Evolutionary conservation across 495 filamentous ascomycete genomes (phyloP), one percentile per base, ranked within the genome.

Genomic region (Pseudevernia furfuracea): DNA sequence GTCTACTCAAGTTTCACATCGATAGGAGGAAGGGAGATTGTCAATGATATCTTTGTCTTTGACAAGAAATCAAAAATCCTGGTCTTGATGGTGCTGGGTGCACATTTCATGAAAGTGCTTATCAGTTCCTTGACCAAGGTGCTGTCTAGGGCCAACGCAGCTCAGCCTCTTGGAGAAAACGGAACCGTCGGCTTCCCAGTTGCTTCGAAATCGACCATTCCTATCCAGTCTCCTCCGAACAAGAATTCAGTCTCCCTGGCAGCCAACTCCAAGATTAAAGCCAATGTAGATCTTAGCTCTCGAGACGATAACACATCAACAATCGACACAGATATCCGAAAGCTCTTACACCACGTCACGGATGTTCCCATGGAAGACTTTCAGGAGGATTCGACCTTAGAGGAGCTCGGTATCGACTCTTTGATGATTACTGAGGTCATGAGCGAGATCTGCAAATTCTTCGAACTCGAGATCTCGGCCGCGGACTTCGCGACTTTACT

Each of bases 341-440:
- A 58, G 39, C 49, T 76, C 10, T 63, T 79, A 15, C 66, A 61
- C 17, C 63, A 72, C 30, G 34, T 74, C 36, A 66, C 69, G 5
- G 75, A 74, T 21, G 69, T 75, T 28, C 61, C 69, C 39, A 44
- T 62, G 7, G 58, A 67, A 14, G 63, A 71, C 1, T 32, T 76
- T n/a, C 49, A 64, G n/a, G n/a, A 10, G n/a, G 52, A 63, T 0
- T 67, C 66, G 11, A 68, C 62, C 30, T 48, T 74, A 48, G 61
- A 73, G 9, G 71, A 78, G 4, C 58, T 80, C 11, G 75, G 77
- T 3, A 76, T 79, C 23, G 77, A 80, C 65, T 80, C 78, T 8
- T 63, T 80, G 14, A 71, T 79, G 71, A 67, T 65, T 34, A 81
- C 71, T 4, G 78, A 79, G 66, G 69, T 80, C 9, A 48, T 77